Evolutionary conservation across 2,329 filamentous ascomycete genomes (phyloP).

Genomic region (Epichloe bromicola): DNA sequence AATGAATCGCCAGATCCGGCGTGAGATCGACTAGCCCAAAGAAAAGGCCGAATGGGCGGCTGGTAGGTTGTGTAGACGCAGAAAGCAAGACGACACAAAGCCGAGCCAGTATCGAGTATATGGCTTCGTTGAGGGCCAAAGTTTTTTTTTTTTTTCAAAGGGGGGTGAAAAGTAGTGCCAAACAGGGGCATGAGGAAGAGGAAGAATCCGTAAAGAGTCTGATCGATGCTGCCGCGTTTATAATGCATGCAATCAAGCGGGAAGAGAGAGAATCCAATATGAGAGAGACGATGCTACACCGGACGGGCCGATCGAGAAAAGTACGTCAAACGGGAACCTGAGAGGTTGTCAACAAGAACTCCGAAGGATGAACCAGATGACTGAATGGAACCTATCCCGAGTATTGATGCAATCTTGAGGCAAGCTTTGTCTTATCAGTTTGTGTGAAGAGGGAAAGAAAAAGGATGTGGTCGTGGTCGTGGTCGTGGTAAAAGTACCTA

Average conservation of each 20-base stretch:
- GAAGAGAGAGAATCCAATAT: no score
- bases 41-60: not conserved
- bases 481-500: no score
- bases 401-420: not conserved
- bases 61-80: not conserved
- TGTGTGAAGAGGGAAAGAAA: not conserved
- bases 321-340: conserved; percentile 1
- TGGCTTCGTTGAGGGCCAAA: not conserved
- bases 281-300: no score
- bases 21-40: not conserved
- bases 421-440: not conserved
- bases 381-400: not conserved
- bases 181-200: no score
- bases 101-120: not conserved
- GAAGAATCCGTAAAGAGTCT: no score
- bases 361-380: not conserved
- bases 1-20: not conserved
- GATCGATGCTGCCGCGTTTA: not conserved
- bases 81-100: not conserved
- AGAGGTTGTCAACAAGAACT: not conserved
- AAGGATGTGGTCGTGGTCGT: no score
- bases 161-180: no score
- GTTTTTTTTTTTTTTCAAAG: not conserved
- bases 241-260: not conserved
- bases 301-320: not conserved